A percentile compares a stretch with the other conserved stretches of the same genome.
These are phyloP conservation scores for Pseudopithomyces chartarum DNA, from an alignment of 2,329 filamentous ascomycete species.

Conservation along the genomic window DNA sequence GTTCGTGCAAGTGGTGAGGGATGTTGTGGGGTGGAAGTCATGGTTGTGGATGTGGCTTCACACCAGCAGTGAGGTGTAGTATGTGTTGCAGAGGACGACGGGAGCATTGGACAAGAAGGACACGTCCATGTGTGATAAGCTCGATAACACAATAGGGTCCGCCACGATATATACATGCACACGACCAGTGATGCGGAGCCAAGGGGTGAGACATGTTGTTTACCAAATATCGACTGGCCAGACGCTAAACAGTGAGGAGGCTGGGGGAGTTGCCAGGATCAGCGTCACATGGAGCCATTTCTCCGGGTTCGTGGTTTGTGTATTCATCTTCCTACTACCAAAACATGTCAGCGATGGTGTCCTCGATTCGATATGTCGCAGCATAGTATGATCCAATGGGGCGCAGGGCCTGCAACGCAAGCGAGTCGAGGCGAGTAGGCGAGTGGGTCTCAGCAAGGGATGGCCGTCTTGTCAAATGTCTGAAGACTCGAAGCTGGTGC, in stretches of 20 bases:
- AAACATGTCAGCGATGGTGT: slow-evolving; percentile 29
- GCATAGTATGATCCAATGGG: slow-evolving; percentile 28
- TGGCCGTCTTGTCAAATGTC: slow-evolving; percentile 36
- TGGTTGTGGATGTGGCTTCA: slow-evolving; percentile 19
- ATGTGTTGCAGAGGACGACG: slow-evolving; percentile 8
- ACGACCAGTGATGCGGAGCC: slow-evolving; percentile 27
- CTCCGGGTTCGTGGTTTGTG: slow-evolving; percentile 34
- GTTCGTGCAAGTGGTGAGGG: slow-evolving; percentile 29
- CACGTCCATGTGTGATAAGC: slow-evolving; percentile 24
- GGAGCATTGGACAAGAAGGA: slow-evolving; percentile 20
- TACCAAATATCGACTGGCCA: slow-evolving; percentile 26
- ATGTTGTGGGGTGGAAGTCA: slow-evolving; percentile 25
- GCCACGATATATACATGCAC: slow-evolving; percentile 41
- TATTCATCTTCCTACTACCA: slow-evolving; percentile 25
- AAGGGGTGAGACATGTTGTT: slow-evolving; percentile 42
- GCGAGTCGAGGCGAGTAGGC: slow-evolving; percentile 26
- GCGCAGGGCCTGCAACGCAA: slow-evolving; percentile 19
- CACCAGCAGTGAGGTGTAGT: not conserved
- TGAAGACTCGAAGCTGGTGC: slow-evolving; percentile 13
- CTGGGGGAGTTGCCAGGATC: slow-evolving; percentile 27
- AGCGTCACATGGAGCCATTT: slow-evolving; percentile 39
- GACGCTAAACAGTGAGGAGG: slow-evolving; percentile 18
- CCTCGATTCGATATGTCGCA: slow-evolving; percentile 18
- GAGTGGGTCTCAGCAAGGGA: slow-evolving; percentile 40
- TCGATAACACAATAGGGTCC: slow-evolving; percentile 33